Conservation (phyloP, 208 protist species). For the Trypanosoma platydactyli region DNA sequence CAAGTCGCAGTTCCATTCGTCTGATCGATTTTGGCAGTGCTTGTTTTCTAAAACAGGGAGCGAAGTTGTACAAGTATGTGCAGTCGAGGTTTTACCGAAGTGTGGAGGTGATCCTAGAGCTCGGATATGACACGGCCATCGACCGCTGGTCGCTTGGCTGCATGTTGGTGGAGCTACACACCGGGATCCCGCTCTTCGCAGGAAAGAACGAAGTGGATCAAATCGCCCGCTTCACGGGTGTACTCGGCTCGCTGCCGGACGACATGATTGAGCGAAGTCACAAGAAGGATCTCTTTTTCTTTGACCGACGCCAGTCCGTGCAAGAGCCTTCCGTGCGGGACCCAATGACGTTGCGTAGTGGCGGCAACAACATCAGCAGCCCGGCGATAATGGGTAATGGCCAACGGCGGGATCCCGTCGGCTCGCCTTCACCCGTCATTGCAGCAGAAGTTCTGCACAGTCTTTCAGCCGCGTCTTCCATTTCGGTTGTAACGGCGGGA, state of each 20-base stretch:
- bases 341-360: background rate
- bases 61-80: conserved; percentile 88
- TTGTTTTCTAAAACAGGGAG: conserved; percentile 75
- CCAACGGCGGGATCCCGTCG: conserved; percentile 6
- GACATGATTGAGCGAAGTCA: conserved; percentile 72
- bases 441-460: conserved; percentile 29
- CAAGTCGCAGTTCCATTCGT: conserved; percentile 90
- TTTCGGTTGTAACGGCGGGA: conserved; percentile 19
- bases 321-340: background rate
- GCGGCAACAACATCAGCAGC: background rate
- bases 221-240: conserved; percentile 89
- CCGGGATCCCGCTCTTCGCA: conserved; percentile 95
- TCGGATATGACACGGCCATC: conserved; percentile 94
- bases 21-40: conserved; percentile 98
- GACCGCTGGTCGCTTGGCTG: conserved; percentile 99
- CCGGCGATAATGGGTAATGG: background rate
- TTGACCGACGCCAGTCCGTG: conserved; percentile 6
- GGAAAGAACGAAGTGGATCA: conserved; percentile 96
- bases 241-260: conserved; percentile 72
- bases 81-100: conserved; percentile 98
- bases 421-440: conserved; percentile 28
- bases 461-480: conserved; percentile 25
- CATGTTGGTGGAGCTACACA: conserved; percentile 98
- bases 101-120: conserved; percentile 96
- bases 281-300: conserved; percentile 44